These are phyloP conservation scores for Sporothrix schenckii DNA, from an alignment of 2,329 filamentous ascomycete species.

Conservation along the genomic window DNA sequence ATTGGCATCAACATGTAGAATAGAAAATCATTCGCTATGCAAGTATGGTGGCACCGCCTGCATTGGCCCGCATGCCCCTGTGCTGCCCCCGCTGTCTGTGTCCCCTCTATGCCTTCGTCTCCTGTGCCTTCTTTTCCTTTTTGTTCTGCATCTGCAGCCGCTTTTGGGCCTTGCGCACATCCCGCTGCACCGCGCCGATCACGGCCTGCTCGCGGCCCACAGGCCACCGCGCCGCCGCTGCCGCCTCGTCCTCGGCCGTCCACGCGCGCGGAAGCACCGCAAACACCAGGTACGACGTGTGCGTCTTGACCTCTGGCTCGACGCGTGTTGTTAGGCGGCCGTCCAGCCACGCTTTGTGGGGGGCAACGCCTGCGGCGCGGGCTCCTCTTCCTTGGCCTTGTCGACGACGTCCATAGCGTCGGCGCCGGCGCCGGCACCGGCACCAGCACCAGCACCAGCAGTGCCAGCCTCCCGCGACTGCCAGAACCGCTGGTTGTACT, in stretches of 20 bases:
- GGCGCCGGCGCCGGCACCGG: background rate
- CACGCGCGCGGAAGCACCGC: conserved; percentile 85
- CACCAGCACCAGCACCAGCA: too few species aligned
- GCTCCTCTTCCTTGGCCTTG: conserved; percentile 36
- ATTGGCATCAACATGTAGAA: conserved; percentile 9
- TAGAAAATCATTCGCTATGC: conserved; percentile 15
- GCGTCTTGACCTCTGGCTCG: conserved; percentile 88
- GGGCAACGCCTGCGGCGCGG: conserved; percentile 28
- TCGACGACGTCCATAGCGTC: conserved; percentile 37
- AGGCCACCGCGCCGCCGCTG: conserved; percentile 66
- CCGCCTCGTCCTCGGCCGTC: conserved; percentile 78
- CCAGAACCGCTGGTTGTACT: conserved; percentile 51
- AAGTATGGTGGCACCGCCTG: background rate
- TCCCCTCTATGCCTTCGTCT: background rate
- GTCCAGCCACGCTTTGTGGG: conserved; percentile 66
- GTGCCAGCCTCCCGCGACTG: conserved; percentile 24
- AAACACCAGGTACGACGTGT: conserved; percentile 97
- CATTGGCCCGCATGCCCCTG: background rate
- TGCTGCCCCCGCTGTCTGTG: too few species aligned
- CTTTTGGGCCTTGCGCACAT: conserved; percentile 60
- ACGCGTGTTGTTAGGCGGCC: conserved; percentile 78
- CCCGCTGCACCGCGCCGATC: conserved; percentile 58
- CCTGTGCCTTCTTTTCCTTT: conserved; percentile 17
- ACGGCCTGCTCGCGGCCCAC: conserved; percentile 57
- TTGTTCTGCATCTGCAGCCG: conserved; percentile 48